These are phyloP conservation scores for Omphalotus guepiniiformis DNA, from an alignment of 768 basidiomycete species.

Conservation along the genomic window DNA sequence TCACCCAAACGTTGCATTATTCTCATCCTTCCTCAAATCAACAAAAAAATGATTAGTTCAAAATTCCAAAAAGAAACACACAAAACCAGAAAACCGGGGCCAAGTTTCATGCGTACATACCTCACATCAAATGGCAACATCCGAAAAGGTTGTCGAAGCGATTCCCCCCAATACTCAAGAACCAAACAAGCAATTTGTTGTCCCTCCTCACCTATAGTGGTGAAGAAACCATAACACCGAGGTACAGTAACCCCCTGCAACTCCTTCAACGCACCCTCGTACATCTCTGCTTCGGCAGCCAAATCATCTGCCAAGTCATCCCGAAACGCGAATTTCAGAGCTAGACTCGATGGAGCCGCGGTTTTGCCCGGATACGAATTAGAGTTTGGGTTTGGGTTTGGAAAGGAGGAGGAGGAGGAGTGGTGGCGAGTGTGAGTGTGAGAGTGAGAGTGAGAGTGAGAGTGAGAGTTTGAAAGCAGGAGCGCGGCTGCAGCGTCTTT, in stretches of 20 bases:
- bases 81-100: neutral
- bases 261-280: slow-evolving; percentile 23
- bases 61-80: too few relatives aligned
- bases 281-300: slow-evolving; percentile 29
- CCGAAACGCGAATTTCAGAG: slow-evolving; percentile 35
- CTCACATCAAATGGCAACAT: slow-evolving; percentile 25
- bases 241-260: slow-evolving; percentile 33
- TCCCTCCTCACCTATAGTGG: slow-evolving; percentile 26
- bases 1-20: slow-evolving; percentile 29
- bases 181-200: slow-evolving; percentile 33
- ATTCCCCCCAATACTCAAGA: slow-evolving; percentile 34
- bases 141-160: slow-evolving; percentile 25
- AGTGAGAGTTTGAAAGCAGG: neutral
- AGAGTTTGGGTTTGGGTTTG: too few relatives aligned
- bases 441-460: neutral
- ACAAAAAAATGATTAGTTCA: neutral
- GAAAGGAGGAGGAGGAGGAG: slow-evolving; percentile 2
- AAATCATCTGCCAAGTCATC: slow-evolving; percentile 32
- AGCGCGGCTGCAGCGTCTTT: slow-evolving; percentile 11
- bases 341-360: slow-evolving; percentile 9
- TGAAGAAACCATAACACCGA: slow-evolving; percentile 30
- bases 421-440: neutral
- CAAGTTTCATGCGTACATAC: slow-evolving; percentile 22
- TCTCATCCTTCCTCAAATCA: slow-evolving; percentile 21
- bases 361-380: neutral